Conservation (phyloP, 208 protist genomes). For the Leishmania mexicana region DNA sequence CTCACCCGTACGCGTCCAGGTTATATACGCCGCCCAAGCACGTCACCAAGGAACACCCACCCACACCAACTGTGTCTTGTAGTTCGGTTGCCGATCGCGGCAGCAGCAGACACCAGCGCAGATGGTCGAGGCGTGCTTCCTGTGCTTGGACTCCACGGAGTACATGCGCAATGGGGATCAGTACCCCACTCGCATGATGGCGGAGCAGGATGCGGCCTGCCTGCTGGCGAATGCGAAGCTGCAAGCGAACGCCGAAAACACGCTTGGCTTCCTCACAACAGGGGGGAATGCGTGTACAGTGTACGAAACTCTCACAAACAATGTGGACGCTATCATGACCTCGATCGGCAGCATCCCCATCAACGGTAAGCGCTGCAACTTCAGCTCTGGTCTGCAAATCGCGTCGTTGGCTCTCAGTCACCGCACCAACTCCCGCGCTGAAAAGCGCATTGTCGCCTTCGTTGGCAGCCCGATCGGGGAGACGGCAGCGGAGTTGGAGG, state of each 20-base stretch:
- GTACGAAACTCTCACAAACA: conserved; percentile 94
- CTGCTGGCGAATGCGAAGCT: conserved; percentile 94
- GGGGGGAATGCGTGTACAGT: conserved; percentile 91
- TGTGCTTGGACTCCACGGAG: conserved; percentile 97
- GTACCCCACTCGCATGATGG: conserved; percentile 94
- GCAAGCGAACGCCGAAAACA: conserved; percentile 97
- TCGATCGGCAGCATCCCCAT: conserved; percentile 90
- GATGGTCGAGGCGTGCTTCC: conserved; percentile 91
- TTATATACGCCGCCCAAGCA: neutral
- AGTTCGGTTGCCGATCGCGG: neutral
- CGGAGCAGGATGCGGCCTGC: conserved; percentile 96
- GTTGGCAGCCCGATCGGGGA: conserved; percentile 95
- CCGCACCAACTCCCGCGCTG: conserved; percentile 93
- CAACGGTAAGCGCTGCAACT: conserved; percentile 85
- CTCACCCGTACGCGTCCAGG: neutral
- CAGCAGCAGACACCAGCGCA: neutral
- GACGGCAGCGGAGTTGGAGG: conserved; percentile 85
- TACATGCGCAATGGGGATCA: conserved; percentile 99
- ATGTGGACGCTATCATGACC: conserved; percentile 94
- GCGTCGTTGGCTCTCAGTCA: conserved; percentile 97
- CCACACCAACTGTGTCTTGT: neutral
- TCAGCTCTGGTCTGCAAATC: conserved; percentile 91
- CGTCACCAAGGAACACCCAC: neutral
- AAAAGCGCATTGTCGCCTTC: conserved; percentile 98
- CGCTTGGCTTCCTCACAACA: conserved; percentile 96